A percentile compares a stretch with the other conserved stretches of the same genome.
These are phyloP conservation scores for Aspergillus ruber DNA, from an alignment of 2,329 filamentous ascomycete genomes.

Conservation along the genomic window DNA sequence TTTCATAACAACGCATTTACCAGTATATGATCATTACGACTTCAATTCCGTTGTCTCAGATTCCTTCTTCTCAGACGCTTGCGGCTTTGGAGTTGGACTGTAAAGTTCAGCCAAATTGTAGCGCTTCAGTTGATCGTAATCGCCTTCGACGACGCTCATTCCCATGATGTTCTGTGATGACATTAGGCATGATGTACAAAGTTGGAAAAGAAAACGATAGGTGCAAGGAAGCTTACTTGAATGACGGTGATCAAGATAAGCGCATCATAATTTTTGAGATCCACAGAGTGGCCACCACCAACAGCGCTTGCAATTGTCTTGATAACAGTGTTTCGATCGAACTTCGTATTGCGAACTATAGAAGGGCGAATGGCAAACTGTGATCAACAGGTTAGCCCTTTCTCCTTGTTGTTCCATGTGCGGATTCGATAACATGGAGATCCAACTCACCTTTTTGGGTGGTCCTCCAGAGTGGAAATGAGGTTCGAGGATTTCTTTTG, in stretches of 20 bases:
- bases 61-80: constrained; percentile 6
- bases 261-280: constrained; percentile 55
- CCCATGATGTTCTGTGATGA: constrained; percentile 52
- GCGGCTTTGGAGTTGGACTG: constrained; percentile 37
- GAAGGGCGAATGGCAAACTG: constrained; percentile 60
- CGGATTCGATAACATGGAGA: neutral
- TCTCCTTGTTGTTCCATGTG: no score
- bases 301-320: constrained; percentile 53
- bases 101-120: constrained; percentile 60
- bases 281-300: constrained; percentile 53
- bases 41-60: neutral
- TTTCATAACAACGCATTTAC: neutral
- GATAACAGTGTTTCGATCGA: constrained; percentile 54
- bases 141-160: constrained; percentile 56
- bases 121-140: constrained; percentile 56
- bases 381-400: neutral
- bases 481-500: constrained; percentile 51
- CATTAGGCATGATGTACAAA: neutral
- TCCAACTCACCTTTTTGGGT: constrained; percentile 46
- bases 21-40: neutral
- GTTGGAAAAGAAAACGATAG: neutral
- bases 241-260: constrained; percentile 58
- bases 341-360: constrained; percentile 53
- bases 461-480: constrained; percentile 51
- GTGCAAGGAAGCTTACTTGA: constrained; percentile 37